Base-by-base conservation (phyloP, 73 alveolate species). In the Tetrahymena malaccensis region DNA sequence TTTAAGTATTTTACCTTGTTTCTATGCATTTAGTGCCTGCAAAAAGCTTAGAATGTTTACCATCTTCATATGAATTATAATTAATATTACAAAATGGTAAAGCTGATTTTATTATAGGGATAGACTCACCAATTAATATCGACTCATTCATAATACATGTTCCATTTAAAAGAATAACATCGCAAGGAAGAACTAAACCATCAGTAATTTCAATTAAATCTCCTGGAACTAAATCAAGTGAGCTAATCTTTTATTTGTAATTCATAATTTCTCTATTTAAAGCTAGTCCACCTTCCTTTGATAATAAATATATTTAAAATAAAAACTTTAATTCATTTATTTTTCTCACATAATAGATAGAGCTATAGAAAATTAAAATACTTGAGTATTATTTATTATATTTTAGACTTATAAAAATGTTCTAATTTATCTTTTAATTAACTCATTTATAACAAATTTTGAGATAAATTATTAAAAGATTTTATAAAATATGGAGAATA, bases 51-150 rank as follows among this genome's bases (percentile, higher is more conserved):
- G 55, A 85, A 43, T 95, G 25, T 43, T 95, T 95, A 12, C 97
- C 95, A 34, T 55, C 43, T 35, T 95, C 97, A 25, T 43, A 25
- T 15, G 97, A 95, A 58, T 95, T 94, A 95, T 95, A 95, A 4
- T 70, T n/a, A n/a, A 25, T 70, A 70, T 8, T 70, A 12, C 31
- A 56, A 57, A 17, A 97, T 97, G 99, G 99, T 95, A 98, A 96
- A 56, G 98, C 94, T 94, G 96, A 96, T 97, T 98, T 98, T 84
- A 97, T 96, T 37, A 98, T 97, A 7, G 99, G 99, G 34, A 98
- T 97, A 35, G 98, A 96, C 95, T 98, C 99, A 22, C 99, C 99
- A 43, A 99, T 98, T 19, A 98, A 98, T 99, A 98, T 98, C 22
- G 99, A 96, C 93, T 98, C 99, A 85, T 98, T 98, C 94, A 98